phyloP scores from a whole-genome alignment of 2,329 filamentous ascomycete species.

The Aspergillus arachidicola region DNA sequence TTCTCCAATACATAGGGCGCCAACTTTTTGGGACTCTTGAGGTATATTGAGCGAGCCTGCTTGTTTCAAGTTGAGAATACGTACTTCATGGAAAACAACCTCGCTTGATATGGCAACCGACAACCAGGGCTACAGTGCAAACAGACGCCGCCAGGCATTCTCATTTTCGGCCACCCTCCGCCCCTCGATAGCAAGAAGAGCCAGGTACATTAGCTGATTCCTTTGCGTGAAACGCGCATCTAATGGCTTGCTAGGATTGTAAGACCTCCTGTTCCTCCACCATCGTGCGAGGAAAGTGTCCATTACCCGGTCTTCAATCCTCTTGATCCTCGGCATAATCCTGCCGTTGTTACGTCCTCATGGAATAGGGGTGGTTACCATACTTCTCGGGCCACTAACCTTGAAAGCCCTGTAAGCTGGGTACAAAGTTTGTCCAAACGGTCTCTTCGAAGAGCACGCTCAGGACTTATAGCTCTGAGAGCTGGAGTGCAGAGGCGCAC shows the following conservation, averaged over 20 bases:
- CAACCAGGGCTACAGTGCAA: slow-evolving; percentile 1
- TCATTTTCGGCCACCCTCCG: slow-evolving; percentile 27
- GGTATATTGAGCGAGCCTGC: too few species aligned
- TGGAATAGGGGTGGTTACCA: slow-evolving; percentile 17
- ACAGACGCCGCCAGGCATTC: slow-evolving; percentile 18
- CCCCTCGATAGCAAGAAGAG: slow-evolving; percentile 20
- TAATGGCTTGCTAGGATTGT: slow-evolving; percentile 10
- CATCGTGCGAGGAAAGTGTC: slow-evolving; percentile 34
- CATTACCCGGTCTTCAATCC: slow-evolving; percentile 42
- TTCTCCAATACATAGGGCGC: background rate
- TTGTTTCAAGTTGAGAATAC: background rate
- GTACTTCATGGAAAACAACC: background rate
- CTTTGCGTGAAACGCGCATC: background rate
- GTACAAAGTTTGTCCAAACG: slow-evolving; percentile 30
- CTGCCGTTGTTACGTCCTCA: slow-evolving; percentile 16
- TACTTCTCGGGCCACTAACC: slow-evolving; percentile 16
- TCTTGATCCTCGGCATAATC: slow-evolving; percentile 39
- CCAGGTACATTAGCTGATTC: slow-evolving; percentile 21
- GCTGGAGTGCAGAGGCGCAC: slow-evolving; percentile 29
- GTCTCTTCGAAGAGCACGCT: slow-evolving; percentile 36
- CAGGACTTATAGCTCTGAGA: slow-evolving; percentile 33
- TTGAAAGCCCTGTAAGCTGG: slow-evolving; percentile 26
- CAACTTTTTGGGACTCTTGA: background rate
- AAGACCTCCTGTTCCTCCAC: slow-evolving; percentile 14
- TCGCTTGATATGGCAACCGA: slow-evolving; percentile 8